These are phyloP conservation scores for Didymella sp. DNA, from an alignment of 2,329 filamentous ascomycete species.

Conservation along the genomic window DNA sequence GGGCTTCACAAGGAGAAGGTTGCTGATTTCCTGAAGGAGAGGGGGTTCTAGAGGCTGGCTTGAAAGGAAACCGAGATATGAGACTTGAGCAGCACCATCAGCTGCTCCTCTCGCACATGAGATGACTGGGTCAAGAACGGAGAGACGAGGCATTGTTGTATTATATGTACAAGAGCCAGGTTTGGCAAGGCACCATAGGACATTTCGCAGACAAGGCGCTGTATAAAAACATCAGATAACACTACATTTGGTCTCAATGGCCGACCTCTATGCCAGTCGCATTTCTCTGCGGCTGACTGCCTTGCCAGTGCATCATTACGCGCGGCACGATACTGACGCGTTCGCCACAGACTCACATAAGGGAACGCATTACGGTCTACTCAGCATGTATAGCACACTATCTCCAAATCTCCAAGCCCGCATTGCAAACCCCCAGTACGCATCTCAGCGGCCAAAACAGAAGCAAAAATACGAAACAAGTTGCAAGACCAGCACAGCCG, in stretches of 20 bases:
- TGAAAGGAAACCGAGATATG: not conserved
- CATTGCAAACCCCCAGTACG: not conserved
- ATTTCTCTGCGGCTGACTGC: not conserved
- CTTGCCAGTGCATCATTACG: not conserved
- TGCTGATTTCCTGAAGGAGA: conserved; percentile 21
- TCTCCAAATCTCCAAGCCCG: not conserved
- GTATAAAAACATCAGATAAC: not conserved
- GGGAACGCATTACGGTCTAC: not conserved
- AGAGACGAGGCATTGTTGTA: conserved; percentile 8
- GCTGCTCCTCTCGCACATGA: not conserved
- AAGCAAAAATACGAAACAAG: not conserved
- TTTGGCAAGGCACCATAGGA: not conserved
- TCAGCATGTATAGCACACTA: not conserved
- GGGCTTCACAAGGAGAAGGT: conserved; percentile 27
- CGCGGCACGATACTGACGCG: not conserved
- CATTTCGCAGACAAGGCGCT: not conserved
- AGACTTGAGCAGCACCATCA: not conserved
- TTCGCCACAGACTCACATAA: not conserved
- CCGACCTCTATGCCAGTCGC: not conserved
- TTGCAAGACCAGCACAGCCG: not conserved
- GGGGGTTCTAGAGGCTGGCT: conserved; percentile 24
- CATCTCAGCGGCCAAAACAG: not conserved
- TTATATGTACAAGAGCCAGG: conserved; percentile 19
- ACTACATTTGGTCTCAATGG: not conserved
- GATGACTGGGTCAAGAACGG: no score